Evolutionary conservation across 1,284 basidiomycete species (phyloP).

Genomic region (Ganoderma multipileum): DNA sequence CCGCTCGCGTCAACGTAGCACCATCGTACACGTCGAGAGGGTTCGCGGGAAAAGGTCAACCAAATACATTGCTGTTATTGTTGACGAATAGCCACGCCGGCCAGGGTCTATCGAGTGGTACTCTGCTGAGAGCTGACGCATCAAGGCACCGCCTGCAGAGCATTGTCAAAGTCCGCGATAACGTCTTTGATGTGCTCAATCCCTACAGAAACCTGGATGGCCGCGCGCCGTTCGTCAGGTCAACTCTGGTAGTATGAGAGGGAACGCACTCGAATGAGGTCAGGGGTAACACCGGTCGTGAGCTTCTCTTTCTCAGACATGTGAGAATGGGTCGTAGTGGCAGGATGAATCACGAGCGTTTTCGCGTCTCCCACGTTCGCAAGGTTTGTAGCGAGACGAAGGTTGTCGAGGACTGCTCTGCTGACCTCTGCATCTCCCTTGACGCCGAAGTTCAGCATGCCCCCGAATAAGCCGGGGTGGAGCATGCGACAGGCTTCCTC

Average conservation of each 20-base stretch:
- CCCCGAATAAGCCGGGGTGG: slow-evolving; percentile 68
- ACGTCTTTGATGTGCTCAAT: slow-evolving; percentile 88
- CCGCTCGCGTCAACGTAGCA: background rate
- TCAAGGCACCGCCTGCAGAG: slow-evolving; percentile 45
- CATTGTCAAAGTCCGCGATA: slow-evolving; percentile 83
- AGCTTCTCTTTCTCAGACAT: slow-evolving; percentile 73
- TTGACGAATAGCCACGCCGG: background rate
- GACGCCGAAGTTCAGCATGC: slow-evolving; percentile 85
- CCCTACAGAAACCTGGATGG: slow-evolving; percentile 66
- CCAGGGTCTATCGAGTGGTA: background rate
- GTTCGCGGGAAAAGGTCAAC: background rate
- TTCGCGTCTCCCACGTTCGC: slow-evolving; percentile 86
- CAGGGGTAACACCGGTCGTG: slow-evolving; percentile 78
- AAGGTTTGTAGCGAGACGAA: slow-evolving; percentile 80
- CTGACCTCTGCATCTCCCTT: slow-evolving; percentile 63
- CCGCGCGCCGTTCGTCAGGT: background rate
- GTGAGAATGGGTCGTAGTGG: slow-evolving; percentile 86
- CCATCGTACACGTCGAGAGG: background rate
- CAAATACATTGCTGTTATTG: background rate
- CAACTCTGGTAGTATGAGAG: background rate
- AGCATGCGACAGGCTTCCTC: slow-evolving; percentile 65
- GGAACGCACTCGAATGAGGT: slow-evolving; percentile 75
- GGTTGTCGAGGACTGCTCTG: slow-evolving; percentile 73
- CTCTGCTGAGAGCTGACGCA: background rate
- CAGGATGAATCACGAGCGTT: slow-evolving; percentile 85